These are phyloP conservation scores for Linum trigynum DNA, from an alignment of 345 rosid genomes.

Conservation along the genomic window DNA sequence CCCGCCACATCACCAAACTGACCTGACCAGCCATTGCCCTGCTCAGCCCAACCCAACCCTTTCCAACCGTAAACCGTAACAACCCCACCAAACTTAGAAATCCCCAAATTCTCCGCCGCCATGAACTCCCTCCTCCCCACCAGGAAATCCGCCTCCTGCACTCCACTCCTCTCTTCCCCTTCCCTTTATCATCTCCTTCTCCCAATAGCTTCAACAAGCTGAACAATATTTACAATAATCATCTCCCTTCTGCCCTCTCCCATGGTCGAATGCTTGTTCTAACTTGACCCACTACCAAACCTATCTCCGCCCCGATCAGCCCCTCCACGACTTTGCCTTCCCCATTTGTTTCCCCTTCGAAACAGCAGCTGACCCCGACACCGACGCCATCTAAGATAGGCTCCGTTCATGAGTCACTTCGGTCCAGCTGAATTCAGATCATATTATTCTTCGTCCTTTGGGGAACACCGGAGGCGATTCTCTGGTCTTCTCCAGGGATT, in stretches of 20 bases:
- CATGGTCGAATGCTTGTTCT: slow-evolving; percentile 89
- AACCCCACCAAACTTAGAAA: no score
- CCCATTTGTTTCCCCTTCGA: slow-evolving; percentile 11
- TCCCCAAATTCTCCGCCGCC: no score
- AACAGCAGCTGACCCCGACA: neutral
- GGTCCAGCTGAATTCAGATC: slow-evolving; percentile 26
- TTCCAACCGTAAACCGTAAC: no score
- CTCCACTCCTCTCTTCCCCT: no score
- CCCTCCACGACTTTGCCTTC: slow-evolving; percentile 16
- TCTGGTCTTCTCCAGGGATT: neutral
- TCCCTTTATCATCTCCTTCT: slow-evolving; percentile 8
- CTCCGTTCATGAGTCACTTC: slow-evolving; percentile 19
- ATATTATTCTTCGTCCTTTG: slow-evolving; percentile 55
- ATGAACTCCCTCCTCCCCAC: no score
- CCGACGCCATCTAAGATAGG: neutral
- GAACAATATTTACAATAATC: slow-evolving; percentile 19
- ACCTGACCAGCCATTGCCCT: no score
- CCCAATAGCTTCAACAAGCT: neutral
- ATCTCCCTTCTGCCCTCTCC: slow-evolving; percentile 23
- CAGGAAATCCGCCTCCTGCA: no score
- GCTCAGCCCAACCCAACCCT: no score
- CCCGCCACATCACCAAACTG: no score
- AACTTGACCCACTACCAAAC: slow-evolving; percentile 56
- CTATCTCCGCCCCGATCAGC: slow-evolving; percentile 19
- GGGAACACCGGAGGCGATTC: slow-evolving; percentile 39